phyloP scores from a whole-genome alignment of 257 asterid genomes.

The Datura wrightii region DNA sequence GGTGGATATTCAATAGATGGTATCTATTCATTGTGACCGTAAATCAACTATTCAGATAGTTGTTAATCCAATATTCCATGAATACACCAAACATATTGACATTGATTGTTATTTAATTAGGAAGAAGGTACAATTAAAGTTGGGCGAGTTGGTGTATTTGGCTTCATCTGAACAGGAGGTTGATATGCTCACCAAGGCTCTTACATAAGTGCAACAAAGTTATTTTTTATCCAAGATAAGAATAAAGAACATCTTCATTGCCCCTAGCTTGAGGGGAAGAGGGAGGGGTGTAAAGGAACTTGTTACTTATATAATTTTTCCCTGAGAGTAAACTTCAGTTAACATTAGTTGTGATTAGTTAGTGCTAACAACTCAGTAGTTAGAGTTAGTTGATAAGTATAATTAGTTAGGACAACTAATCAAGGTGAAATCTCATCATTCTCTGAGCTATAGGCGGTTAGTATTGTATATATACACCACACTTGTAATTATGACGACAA shows the following conservation, averaged over 20 bases:
- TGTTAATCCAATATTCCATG: too few species aligned
- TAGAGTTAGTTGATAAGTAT: too few species aligned
- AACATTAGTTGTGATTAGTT: too few species aligned
- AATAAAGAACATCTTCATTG: not conserved
- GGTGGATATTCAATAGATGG: not conserved
- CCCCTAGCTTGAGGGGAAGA: not conserved
- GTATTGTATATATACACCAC: too few species aligned
- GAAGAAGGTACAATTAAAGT: not conserved
- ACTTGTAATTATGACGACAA: too few species aligned
- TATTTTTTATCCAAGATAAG: not conserved
- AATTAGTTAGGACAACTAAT: too few species aligned
- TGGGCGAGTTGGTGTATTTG: not conserved
- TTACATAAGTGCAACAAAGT: not conserved
- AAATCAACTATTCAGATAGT: not conserved
- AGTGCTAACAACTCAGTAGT: too few species aligned
- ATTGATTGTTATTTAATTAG: not conserved
- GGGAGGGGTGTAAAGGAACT: not conserved
- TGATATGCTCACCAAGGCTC: not conserved
- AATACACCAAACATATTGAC: too few species aligned
- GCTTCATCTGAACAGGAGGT: not conserved
- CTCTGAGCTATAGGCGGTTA: too few species aligned
- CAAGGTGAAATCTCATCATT: too few species aligned
- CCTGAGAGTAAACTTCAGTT: too few species aligned
- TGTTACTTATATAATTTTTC: too few species aligned
- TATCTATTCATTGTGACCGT: not conserved